Evolutionary conservation across 2,329 filamentous ascomycete species (phyloP).

Genomic region (Fusarium sp.): DNA sequence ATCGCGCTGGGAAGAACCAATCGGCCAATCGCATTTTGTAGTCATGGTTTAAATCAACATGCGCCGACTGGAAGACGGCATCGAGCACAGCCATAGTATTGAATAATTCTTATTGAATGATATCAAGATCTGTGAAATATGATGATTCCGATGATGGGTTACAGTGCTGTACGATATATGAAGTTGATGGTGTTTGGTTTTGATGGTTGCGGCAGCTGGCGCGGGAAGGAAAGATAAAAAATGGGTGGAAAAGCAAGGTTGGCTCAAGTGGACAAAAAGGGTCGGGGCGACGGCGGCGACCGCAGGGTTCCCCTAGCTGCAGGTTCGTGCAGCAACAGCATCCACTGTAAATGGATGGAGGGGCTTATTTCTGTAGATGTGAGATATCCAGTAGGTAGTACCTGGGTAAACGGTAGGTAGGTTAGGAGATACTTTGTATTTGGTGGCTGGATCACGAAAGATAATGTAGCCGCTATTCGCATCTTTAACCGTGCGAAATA

Average conservation of each 20-base stretch:
- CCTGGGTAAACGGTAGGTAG: neutral
- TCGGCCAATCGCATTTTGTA: neutral
- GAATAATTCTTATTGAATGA: neutral
- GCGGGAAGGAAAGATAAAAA: conserved; percentile 3
- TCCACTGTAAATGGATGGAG: conserved; percentile 39
- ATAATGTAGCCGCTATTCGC: neutral
- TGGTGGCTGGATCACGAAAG: neutral
- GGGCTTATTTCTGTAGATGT: conserved; percentile 14
- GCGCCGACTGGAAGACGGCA: neutral
- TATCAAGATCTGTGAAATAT: conserved; percentile 1
- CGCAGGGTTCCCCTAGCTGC: conserved; percentile 39
- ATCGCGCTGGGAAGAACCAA: conserved; percentile 8
- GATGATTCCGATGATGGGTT: conserved; percentile 30
- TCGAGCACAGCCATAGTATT: neutral
- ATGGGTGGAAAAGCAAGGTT: conserved; percentile 19
- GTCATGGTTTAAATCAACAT: neutral
- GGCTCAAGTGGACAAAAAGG: conserved; percentile 38
- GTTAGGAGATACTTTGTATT: conserved; percentile 7
- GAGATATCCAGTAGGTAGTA: neutral
- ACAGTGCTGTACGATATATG: conserved; percentile 25
- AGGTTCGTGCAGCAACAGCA: conserved; percentile 29
- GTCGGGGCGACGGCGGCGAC: conserved; percentile 38
- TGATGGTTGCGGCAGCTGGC: conserved; percentile 8
- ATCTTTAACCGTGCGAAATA: conserved; percentile 4
- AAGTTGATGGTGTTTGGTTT: conserved; percentile 30